Evolutionary conservation across 495 filamentous ascomycete genomes (phyloP).

Genomic region (Penicillium coprophilum): DNA sequence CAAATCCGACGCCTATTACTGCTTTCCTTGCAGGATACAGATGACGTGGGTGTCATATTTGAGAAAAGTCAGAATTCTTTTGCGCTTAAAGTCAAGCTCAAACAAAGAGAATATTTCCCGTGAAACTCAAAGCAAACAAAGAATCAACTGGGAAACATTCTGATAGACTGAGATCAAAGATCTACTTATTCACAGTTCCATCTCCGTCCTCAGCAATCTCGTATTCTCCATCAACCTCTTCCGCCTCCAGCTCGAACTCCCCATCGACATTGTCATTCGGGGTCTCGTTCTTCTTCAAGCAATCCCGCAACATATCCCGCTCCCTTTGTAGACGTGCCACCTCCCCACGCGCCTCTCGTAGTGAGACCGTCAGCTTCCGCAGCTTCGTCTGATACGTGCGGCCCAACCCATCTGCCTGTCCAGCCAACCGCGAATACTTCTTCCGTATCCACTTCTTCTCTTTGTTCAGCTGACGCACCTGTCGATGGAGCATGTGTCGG

Average conservation of each 20-base stretch:
- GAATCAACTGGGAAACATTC: not conserved
- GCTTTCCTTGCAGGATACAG: not conserved
- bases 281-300: not conserved
- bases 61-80: not conserved
- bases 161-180: not conserved
- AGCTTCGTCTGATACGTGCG: slow-evolving; percentile 14
- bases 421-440: slow-evolving; percentile 15
- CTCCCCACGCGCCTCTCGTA: slow-evolving; percentile 1
- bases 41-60: not conserved
- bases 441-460: slow-evolving; percentile 19
- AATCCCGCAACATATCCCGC: slow-evolving; percentile 4
- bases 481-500: slow-evolving; percentile 12
- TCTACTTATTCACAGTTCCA: not conserved
- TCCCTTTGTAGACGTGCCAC: not conserved
- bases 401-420: slow-evolving; percentile 14
- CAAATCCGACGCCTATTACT: not conserved
- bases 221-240: not conserved
- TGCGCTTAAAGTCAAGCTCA: not conserved
- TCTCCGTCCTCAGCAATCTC: not conserved
- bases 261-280: not conserved
- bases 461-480: slow-evolving; percentile 10
- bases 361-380: not conserved
- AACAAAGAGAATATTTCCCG: not conserved
- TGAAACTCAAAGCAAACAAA: not conserved
- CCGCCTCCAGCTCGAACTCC: not conserved